Conservation (phyloP, 106 monocot genomes). For the Dendrobium huoshanense region DNA sequence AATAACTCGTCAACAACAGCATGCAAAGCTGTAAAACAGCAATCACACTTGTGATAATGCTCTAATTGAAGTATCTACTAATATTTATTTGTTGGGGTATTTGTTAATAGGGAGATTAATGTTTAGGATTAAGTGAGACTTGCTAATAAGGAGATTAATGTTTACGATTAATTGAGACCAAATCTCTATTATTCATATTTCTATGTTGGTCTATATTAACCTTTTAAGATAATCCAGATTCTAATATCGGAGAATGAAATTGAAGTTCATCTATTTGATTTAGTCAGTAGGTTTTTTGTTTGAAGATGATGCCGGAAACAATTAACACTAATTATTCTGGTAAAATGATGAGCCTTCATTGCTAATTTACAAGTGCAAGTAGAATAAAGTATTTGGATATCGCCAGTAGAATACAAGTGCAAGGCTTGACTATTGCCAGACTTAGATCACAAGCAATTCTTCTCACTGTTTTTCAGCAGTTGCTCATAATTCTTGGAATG, state of each 20-base stretch:
- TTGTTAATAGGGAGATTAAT: background rate
- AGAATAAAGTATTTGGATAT: background rate
- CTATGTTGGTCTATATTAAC: background rate
- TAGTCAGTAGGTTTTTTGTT: background rate
- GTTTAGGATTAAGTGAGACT: background rate
- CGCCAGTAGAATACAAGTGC: background rate
- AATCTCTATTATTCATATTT: background rate
- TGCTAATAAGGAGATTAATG: background rate
- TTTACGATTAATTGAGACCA: background rate
- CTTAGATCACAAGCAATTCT: background rate
- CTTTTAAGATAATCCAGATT: background rate
- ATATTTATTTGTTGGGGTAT: background rate
- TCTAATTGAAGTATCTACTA: background rate
- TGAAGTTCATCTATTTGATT: background rate
- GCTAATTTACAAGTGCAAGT: background rate
- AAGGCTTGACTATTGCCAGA: background rate
- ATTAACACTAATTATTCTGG: background rate
- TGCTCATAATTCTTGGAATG: too few relatives aligned
- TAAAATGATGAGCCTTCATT: background rate
- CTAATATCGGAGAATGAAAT: background rate
- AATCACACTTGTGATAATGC: background rate
- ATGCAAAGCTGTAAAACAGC: background rate
- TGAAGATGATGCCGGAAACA: background rate
- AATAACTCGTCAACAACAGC: background rate
- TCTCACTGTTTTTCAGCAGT: too few relatives aligned